A percentile compares a stretch with the other conserved stretches of the same genome.
phyloP scores from a whole-genome alignment of 306 rosid species.

The Inga laurina region DNA sequence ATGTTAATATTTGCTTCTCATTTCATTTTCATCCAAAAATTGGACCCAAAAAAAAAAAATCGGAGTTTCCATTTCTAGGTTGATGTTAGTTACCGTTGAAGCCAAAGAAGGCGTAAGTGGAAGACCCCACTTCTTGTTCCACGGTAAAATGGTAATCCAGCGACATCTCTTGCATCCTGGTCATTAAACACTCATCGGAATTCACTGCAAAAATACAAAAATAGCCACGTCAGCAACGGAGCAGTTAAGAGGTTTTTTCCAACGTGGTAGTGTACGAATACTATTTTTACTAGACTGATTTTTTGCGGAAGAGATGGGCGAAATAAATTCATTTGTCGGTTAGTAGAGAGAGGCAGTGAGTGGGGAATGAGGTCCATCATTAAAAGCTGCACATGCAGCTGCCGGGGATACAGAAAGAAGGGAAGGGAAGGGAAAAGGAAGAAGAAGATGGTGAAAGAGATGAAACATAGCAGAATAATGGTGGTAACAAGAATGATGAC shows the following conservation, averaged over 20 bases:
- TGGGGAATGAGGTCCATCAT: slow-evolving; percentile 57
- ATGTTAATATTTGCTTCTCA: neutral
- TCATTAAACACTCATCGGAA: slow-evolving; percentile 86
- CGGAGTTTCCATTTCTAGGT: neutral
- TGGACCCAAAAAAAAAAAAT: neutral
- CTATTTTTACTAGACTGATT: neutral
- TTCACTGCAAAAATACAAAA: slow-evolving; percentile 53
- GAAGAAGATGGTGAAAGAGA: slow-evolving; percentile 5
- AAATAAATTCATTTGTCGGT: slow-evolving; percentile 47
- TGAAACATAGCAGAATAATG: neutral
- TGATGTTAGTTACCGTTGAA: slow-evolving; percentile 62
- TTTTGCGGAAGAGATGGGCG: slow-evolving; percentile 20
- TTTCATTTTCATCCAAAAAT: neutral
- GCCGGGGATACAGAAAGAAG: slow-evolving; percentile 43
- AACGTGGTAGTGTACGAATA: neutral
- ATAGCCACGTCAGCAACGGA: slow-evolving; percentile 22
- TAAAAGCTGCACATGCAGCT: slow-evolving; percentile 62
- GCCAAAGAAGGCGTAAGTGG: slow-evolving; percentile 90
- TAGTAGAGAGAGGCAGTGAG: slow-evolving; percentile 52
- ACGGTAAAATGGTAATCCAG: slow-evolving; percentile 92
- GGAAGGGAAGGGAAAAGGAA: neutral
- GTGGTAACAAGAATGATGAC: slow-evolving; percentile 38
- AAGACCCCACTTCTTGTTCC: slow-evolving; percentile 96
- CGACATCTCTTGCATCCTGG: slow-evolving; percentile 98
- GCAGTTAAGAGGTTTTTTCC: slow-evolving; percentile 28